Percentiles rank a stretch among this genome's conserved stretches.
These are phyloP conservation scores for Orbilia quercus DNA, from an alignment of 2,329 filamentous ascomycete genomes.

Conservation along the genomic window DNA sequence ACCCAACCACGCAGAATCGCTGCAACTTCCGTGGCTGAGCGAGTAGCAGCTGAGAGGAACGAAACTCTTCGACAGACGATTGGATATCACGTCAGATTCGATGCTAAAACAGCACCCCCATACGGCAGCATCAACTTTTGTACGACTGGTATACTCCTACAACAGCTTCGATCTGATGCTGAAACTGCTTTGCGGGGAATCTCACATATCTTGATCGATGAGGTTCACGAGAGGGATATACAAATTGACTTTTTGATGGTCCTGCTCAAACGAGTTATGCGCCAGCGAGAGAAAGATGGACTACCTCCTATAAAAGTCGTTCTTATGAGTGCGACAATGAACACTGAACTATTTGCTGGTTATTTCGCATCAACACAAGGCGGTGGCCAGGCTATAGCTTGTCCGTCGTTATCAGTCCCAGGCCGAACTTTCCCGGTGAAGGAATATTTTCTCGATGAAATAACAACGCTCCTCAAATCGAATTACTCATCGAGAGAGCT, in stretches of 20 bases:
- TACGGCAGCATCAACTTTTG: constrained; percentile 66
- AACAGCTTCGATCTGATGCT: constrained; percentile 64
- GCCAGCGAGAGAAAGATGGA: constrained; percentile 61
- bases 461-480: constrained; percentile 61
- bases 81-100: constrained; percentile 66
- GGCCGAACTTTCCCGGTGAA: constrained; percentile 65
- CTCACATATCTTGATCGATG: constrained; percentile 68
- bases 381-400: constrained; percentile 61
- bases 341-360: constrained; percentile 65
- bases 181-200: constrained; percentile 63
- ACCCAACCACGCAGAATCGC: constrained; percentile 67
- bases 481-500: constrained; percentile 59
- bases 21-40: constrained; percentile 65
- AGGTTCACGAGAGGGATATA: constrained; percentile 67
- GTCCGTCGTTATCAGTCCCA: constrained; percentile 65
- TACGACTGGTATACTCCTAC: constrained; percentile 67
- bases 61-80: constrained; percentile 64
- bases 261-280: constrained; percentile 64
- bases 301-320: constrained; percentile 64
- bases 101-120: constrained; percentile 61
- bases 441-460: constrained; percentile 64
- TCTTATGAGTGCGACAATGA: constrained; percentile 67
- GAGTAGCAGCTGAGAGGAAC: constrained; percentile 66
- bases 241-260: constrained; percentile 66
- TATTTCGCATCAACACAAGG: constrained; percentile 63